phyloP scores from a whole-genome alignment of 2,329 filamentous ascomycete genomes.

The Pestalotiopsis sp. region DNA sequence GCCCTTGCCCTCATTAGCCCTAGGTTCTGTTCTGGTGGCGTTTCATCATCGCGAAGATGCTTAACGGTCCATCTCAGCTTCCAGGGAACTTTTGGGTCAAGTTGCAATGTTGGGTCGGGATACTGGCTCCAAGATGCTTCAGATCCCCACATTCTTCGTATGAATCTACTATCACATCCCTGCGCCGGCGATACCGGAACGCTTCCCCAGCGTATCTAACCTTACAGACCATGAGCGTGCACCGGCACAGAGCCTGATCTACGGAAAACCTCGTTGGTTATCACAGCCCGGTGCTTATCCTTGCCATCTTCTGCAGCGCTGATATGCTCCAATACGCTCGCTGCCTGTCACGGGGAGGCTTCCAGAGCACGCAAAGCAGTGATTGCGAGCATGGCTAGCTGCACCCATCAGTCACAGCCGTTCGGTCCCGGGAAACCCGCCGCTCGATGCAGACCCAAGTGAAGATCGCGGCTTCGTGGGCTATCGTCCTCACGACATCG shows the following conservation, averaged over 20 bases:
- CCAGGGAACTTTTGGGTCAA: background rate
- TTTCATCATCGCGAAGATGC: background rate
- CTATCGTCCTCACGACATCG: background rate
- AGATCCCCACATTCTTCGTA: background rate
- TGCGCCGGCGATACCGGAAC: conserved; percentile 11
- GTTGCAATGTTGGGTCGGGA: background rate
- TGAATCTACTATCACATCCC: conserved; percentile 6
- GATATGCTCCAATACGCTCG: background rate
- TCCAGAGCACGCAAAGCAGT: background rate
- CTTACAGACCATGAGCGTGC: conserved; percentile 2
- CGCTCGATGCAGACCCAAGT: background rate
- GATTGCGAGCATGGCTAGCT: background rate
- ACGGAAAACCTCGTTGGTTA: background rate
- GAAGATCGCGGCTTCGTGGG: background rate
- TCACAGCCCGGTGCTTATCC: background rate
- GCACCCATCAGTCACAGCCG: background rate
- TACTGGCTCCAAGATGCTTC: background rate
- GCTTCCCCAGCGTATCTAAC: conserved; percentile 6
- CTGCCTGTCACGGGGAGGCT: background rate
- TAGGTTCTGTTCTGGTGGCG: background rate
- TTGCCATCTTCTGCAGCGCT: background rate
- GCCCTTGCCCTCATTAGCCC: background rate
- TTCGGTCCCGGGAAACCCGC: background rate
- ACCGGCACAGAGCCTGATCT: background rate
- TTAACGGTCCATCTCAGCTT: background rate